These are phyloP conservation scores for Hypericum perforatum DNA, from an alignment of 345 rosid genomes.

Conservation along the genomic window DNA sequence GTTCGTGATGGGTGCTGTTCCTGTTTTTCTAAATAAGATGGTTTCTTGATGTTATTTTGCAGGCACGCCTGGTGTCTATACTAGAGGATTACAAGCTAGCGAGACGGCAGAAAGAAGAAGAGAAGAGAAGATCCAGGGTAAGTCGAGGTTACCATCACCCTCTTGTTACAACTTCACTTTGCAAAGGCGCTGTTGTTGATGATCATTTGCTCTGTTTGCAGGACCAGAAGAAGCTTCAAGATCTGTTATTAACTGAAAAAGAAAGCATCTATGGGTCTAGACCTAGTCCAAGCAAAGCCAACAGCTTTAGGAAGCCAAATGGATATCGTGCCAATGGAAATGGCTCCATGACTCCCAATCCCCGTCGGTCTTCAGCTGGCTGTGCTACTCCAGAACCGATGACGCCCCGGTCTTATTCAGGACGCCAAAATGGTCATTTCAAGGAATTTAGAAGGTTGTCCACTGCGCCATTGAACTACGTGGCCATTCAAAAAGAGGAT, in stretches of 20 bases:
- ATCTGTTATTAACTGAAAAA: constrained; percentile 70
- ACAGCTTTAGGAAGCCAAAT: constrained; percentile 72
- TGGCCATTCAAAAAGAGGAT: constrained; percentile 82
- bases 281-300: constrained; percentile 84
- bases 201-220: constrained; percentile 20
- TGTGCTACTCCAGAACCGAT: constrained; percentile 69
- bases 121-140: constrained; percentile 84
- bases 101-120: constrained; percentile 75
- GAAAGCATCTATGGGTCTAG: constrained; percentile 85
- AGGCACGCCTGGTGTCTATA: constrained; percentile 72
- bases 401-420: constrained; percentile 86
- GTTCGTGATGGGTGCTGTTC: constrained; percentile 6
- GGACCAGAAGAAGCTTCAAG: constrained; percentile 98
- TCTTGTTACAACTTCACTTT: not conserved
- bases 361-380: constrained; percentile 70
- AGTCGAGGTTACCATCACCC: not conserved
- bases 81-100: constrained; percentile 81
- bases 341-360: constrained; percentile 81
- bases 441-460: constrained; percentile 80
- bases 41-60: constrained; percentile 12
- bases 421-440: constrained; percentile 79
- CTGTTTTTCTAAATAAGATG: not conserved
- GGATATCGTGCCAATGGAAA: constrained; percentile 71
- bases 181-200: not conserved
- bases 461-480: constrained; percentile 72